Evolutionary conservation across 208 protist species (phyloP), one percentile per base, ranked within the genome.

Genomic region (Kentomonas sorsogonicus): DNA sequence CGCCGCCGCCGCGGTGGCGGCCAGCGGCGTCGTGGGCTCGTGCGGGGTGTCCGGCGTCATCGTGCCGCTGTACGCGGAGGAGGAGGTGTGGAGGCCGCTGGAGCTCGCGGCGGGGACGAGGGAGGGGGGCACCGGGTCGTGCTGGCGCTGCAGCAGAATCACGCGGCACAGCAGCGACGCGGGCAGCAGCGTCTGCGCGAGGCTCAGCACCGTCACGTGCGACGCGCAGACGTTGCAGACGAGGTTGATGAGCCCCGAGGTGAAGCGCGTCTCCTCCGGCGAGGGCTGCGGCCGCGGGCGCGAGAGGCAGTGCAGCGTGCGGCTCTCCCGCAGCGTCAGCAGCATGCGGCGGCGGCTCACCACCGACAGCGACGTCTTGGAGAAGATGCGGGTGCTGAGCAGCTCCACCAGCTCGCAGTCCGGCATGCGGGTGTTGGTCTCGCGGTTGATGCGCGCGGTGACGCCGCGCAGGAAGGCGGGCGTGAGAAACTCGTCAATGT

Each of bases 211-310:
- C 56, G 72, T 81, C 31, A 72, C 70, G 38, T 66, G 41, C 1
- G 66, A 62, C 53, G 74, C 72, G 60, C 84, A 88, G 22, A 88
- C 72, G 55, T 74, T 76, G 59, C 84, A 91, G 20, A 91, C 56
- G 13, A 91, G 56, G 61, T 87, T 79, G 54, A 88, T 72, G 29
- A 91, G 69, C 1, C 74, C 68, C 0, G 77, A 70, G 26, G 59
- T 84, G 65, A 91, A 91, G 23, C 59, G 47, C 18, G 83, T 58
- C 58, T 79, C 63, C 10, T 44, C 59, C 9, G 53, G 43, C 9
- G 51, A 66, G 15, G 73, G 58, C 36, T 63, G 57, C 27, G 33
- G 13, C 1, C 68, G 66, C 0, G 69, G 72, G 26, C 60, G 47
- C 0, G 71, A 47, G 10, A 91, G 63, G 34, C 57, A 59, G 34